Evolutionary conservation across 2,329 filamentous ascomycete species (phyloP), one percentile per base, ranked within the genome.

Genomic region (Beauveria varroae): DNA sequence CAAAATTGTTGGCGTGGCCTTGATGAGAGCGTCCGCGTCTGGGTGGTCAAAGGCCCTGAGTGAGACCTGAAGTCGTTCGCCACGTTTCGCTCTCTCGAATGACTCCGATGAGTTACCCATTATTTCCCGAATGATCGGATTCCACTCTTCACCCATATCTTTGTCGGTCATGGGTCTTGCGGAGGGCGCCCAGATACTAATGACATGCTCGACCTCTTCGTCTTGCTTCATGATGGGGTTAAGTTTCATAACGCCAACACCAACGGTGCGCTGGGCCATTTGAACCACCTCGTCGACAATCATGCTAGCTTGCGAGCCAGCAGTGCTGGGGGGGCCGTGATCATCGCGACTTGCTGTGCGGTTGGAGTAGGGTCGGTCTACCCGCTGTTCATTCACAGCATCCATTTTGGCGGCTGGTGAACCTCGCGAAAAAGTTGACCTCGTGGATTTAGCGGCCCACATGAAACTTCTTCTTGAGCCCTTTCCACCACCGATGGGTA

Each of bases 1-100:
- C 16, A 99, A 84, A 16, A 96, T 77, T 0, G 93, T 98, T 0
- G 95, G 95, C 3, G 91, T 96, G 53, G 88, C 86, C 69, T 89
- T 91, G 69, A 98, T 89, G 46, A 99, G 81, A 0, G 77, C 79
- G 65, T 96, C 91, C 1, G 91, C 86, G 68, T 98, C 91, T 1
- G 85, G 79, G 67, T 89, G 83, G 41, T 86, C 82, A 72, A 97
- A 97, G 1, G 89, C 82, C 67, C 88, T 89, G 16, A 97, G 77
- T 63, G 90, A 88, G 1, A 97, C 78, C 66, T 93, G 89, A 6
- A 98, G 76, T 30, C 90, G 85, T 68, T 93, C 91, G 26, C 91
- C 86, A 60, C 84, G 82, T 60, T 81, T 78, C 24, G 88, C 91
- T 68, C 86, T 88, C 68, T 88, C 87, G 71, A 90, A 96, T 43